These are phyloP conservation scores for Penicillium alfredii DNA, from an alignment of 495 filamentous ascomycete species.

Conservation along the genomic window DNA sequence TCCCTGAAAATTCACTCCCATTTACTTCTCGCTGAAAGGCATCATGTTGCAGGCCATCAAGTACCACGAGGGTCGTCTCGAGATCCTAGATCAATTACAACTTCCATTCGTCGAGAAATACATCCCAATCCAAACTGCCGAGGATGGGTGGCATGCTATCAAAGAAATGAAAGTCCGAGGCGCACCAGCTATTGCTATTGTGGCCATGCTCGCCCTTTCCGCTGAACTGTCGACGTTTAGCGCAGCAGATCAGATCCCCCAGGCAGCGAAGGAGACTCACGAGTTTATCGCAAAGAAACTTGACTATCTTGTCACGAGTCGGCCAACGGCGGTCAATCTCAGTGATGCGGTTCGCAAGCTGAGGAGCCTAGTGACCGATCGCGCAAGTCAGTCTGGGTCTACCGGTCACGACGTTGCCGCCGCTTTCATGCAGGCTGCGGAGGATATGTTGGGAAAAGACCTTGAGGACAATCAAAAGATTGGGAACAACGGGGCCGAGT, in stretches of 20 bases:
- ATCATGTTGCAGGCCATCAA: conserved; percentile 75
- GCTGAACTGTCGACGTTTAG: conserved; percentile 42
- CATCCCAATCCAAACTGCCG: conserved; percentile 61
- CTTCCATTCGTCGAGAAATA: conserved; percentile 84
- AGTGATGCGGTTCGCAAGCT: conserved; percentile 81
- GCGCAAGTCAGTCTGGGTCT: conserved; percentile 23
- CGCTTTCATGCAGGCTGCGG: conserved; percentile 70
- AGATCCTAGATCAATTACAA: conserved; percentile 84
- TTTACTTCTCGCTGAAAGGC: too few species aligned
- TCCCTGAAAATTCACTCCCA: too few species aligned
- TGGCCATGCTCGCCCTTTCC: conserved; percentile 80
- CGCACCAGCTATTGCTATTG: conserved; percentile 94
- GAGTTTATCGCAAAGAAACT: conserved; percentile 66
- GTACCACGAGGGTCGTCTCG: conserved; percentile 68
- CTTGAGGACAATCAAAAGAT: conserved; percentile 79
- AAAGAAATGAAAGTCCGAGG: conserved; percentile 90
- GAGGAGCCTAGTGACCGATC: conserved; percentile 47
- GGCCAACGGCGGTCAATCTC: conserved; percentile 92
- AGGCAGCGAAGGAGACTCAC: conserved; percentile 52
- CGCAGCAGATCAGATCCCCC: conserved; percentile 18
- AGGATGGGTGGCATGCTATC: conserved; percentile 90
- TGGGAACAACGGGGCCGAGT: conserved; percentile 74
- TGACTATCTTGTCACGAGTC: conserved; percentile 75
- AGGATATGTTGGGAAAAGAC: conserved; percentile 84
- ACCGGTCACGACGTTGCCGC: conserved; percentile 46